Conservation (phyloP, 202 grass and related monocot species). For the Dendrocalamus latiflorus region DNA sequence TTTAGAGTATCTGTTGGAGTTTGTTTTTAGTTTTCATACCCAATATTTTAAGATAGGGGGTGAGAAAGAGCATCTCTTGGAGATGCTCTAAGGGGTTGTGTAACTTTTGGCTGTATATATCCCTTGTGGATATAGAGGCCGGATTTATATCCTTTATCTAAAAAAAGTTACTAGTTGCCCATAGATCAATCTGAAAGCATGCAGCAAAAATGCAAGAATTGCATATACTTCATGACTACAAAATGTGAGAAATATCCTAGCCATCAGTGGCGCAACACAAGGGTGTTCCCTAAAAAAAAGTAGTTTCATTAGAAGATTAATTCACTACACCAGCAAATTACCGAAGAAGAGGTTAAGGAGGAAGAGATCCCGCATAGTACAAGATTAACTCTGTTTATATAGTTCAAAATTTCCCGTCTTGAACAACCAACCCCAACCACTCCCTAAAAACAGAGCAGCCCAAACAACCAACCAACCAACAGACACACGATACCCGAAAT, state of each 20-base stretch:
- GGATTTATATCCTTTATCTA: no score
- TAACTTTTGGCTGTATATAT: no score
- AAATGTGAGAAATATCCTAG: not conserved
- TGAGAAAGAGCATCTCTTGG: no score
- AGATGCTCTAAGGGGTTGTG: no score
- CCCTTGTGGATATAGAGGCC: no score
- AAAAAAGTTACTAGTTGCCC: not conserved
- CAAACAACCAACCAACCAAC: not conserved
- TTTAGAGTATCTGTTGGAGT: no score
- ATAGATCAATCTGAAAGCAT: not conserved
- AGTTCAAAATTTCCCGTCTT: not conserved
- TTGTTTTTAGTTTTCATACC: no score
- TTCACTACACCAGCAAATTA: not conserved
- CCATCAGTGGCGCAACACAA: not conserved
- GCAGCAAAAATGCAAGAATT: not conserved
- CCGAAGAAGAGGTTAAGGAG: not conserved
- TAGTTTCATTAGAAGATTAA: not conserved
- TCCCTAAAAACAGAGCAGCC: not conserved
- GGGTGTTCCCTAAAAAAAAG: not conserved
- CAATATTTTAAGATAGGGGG: no score
- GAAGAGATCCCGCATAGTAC: not conserved
- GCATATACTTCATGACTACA: not conserved
- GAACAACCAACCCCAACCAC: not conserved
- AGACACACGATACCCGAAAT: not conserved
- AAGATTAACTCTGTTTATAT: not conserved